phyloP scores from a whole-genome alignment of 2,329 filamentous ascomycete species.

The Pyrenophora graminea region DNA sequence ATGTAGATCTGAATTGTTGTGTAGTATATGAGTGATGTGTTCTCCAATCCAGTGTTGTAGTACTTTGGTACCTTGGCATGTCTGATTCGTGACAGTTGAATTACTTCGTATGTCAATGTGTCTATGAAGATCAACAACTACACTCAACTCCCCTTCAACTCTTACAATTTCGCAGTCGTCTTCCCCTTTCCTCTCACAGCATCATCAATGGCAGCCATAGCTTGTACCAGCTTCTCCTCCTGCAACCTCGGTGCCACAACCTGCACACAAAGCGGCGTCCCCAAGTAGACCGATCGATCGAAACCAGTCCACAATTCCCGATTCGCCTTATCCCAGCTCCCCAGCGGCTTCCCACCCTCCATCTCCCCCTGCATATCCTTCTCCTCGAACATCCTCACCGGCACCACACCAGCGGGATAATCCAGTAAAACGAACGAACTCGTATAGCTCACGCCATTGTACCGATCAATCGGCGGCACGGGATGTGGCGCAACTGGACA shows the following conservation, averaged over 20 bases:
- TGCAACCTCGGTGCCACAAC: constrained; percentile 60
- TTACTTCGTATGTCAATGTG: no score
- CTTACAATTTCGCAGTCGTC: constrained; percentile 20
- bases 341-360: constrained; percentile 45
- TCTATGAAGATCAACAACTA: no score
- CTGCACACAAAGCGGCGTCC: constrained; percentile 61
- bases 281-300: constrained; percentile 59
- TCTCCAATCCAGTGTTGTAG: no score
- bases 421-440: constrained; percentile 65
- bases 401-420: constrained; percentile 62
- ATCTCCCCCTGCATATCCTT: constrained; percentile 58
- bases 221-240: constrained; percentile 58
- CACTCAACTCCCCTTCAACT: no score
- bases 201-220: constrained; percentile 60
- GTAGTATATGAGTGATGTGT: no score
- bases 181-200: constrained; percentile 37
- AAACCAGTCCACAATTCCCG: constrained; percentile 60
- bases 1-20: no score
- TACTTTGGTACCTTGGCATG: no score
- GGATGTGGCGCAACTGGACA: constrained; percentile 68
- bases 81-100: no score
- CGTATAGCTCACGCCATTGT: constrained; percentile 67
- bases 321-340: constrained; percentile 65
- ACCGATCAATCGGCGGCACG: constrained; percentile 64
- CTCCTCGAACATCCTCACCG: constrained; percentile 56